Conservation (phyloP, 768 basidiomycete species). For the Boletus sp. region DNA sequence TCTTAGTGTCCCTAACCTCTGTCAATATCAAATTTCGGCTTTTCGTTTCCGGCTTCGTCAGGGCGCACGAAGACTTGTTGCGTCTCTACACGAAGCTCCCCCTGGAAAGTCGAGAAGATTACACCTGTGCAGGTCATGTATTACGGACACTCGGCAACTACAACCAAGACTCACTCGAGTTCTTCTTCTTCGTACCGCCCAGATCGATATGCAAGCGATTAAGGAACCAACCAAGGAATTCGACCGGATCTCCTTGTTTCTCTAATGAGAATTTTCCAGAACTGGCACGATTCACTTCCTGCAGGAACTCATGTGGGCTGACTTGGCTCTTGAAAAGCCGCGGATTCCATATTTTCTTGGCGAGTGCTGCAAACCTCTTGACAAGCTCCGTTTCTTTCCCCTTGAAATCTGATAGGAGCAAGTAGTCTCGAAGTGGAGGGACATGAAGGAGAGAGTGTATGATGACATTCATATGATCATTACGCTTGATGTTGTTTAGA, state of each 20-base stretch:
- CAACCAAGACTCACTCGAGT: slow-evolving; percentile 66
- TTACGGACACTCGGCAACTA: slow-evolving; percentile 16
- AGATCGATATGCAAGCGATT: slow-evolving; percentile 91
- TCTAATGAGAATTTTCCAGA: slow-evolving; percentile 90
- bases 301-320: slow-evolving; percentile 97
- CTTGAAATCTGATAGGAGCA: slow-evolving; percentile 70
- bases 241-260: slow-evolving; percentile 92
- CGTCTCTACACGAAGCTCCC: slow-evolving; percentile 87
- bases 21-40: slow-evolving; percentile 91
- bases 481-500: slow-evolving; percentile 94
- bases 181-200: slow-evolving; percentile 89
- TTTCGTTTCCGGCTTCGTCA: slow-evolving; percentile 69
- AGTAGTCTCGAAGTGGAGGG: slow-evolving; percentile 81
- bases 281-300: slow-evolving; percentile 91
- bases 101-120: slow-evolving; percentile 92
- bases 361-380: slow-evolving; percentile 79
- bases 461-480: slow-evolving; percentile 97
- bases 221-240: slow-evolving; percentile 93
- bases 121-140: slow-evolving; percentile 52
- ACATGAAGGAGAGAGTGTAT: slow-evolving; percentile 93
- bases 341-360: slow-evolving; percentile 96
- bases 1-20: slow-evolving; percentile 57
- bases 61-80: slow-evolving; percentile 89
- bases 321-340: slow-evolving; percentile 96
- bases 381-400: slow-evolving; percentile 84